These are phyloP conservation scores for Diaporthe velutina DNA, from an alignment of 2,329 filamentous ascomycete genomes.

Conservation along the genomic window DNA sequence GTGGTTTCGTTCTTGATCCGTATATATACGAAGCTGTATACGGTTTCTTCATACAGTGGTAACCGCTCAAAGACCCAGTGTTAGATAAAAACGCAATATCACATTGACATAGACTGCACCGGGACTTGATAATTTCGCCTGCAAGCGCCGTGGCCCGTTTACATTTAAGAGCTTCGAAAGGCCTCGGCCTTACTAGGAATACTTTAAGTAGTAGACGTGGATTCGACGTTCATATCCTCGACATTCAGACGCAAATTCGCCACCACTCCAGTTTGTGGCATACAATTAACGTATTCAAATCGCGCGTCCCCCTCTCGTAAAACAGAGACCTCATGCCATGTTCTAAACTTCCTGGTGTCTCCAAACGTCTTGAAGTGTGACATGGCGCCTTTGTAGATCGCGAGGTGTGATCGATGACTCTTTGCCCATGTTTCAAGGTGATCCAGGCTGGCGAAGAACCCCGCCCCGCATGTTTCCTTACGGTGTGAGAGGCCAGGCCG, in stretches of 20 bases:
- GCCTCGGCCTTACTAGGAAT: too few relatives aligned
- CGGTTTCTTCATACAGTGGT: too few relatives aligned
- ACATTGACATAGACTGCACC: too few relatives aligned
- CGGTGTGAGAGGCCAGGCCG: not conserved
- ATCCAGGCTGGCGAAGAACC: conserved; percentile 1
- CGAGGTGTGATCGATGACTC: not conserved
- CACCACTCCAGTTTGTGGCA: not conserved
- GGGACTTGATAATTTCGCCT: too few relatives aligned
- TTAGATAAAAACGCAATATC: too few relatives aligned
- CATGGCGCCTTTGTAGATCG: not conserved
- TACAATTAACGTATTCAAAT: conserved; percentile 1
- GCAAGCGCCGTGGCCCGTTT: too few relatives aligned
- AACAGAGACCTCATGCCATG: not conserved
- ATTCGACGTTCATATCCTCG: not conserved
- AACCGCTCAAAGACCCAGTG: too few relatives aligned
- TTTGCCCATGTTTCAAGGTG: not conserved
- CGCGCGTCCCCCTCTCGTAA: not conserved
- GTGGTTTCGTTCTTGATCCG: too few relatives aligned
- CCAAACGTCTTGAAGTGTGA: not conserved
- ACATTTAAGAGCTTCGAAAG: too few relatives aligned
- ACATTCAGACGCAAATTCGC: not conserved
- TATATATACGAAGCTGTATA: too few relatives aligned
- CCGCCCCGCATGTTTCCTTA: not conserved
- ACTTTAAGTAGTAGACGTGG: not conserved
- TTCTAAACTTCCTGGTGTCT: conserved; percentile 2